phyloP scores from a whole-genome alignment of 1,284 basidiomycete genomes.

The Agaricales sp. region DNA sequence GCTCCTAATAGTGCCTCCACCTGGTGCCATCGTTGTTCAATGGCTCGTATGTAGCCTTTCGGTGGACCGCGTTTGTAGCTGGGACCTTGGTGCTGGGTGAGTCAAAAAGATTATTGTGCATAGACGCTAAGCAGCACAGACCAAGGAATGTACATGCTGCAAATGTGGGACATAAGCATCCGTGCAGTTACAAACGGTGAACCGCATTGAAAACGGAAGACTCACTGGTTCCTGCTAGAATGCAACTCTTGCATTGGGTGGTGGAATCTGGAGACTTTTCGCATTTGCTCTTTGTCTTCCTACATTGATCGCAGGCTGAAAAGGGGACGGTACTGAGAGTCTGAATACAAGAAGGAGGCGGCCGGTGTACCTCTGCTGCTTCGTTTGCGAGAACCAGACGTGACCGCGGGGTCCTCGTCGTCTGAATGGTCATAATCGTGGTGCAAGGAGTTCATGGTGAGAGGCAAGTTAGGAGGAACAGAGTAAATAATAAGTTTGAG shows the following conservation, averaged over 20 bases:
- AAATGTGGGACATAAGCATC: slow-evolving; percentile 5
- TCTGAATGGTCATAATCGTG: slow-evolving; percentile 40
- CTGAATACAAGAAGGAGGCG: too few relatives aligned
- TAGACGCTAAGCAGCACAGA: slow-evolving; percentile 17
- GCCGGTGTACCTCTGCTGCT: slow-evolving; percentile 51
- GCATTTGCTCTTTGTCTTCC: slow-evolving; percentile 83
- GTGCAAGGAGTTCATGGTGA: slow-evolving; percentile 43
- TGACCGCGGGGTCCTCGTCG: slow-evolving; percentile 34
- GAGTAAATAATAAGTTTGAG: neutral
- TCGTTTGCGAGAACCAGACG: slow-evolving; percentile 39
- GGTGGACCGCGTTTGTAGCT: slow-evolving; percentile 82
- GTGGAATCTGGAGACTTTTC: slow-evolving; percentile 46
- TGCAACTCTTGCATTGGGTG: slow-evolving; percentile 60
- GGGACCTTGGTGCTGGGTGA: slow-evolving; percentile 36
- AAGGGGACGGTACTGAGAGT: slow-evolving; percentile 8
- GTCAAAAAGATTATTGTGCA: neutral
- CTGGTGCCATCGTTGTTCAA: slow-evolving; percentile 82
- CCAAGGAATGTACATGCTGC: slow-evolving; percentile 73
- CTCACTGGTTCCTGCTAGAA: slow-evolving; percentile 48
- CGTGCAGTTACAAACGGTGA: slow-evolving; percentile 3
- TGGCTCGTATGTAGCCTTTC: slow-evolving; percentile 84
- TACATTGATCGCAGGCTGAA: slow-evolving; percentile 73
- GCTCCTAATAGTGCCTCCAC: slow-evolving; percentile 78
- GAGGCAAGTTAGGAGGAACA: slow-evolving; percentile 11
- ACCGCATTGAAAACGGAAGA: slow-evolving; percentile 8